A percentile compares a stretch with the other conserved stretches of the same genome.
phyloP scores from a whole-genome alignment of 1,284 basidiomycete species.

The Tilletia caries region DNA sequence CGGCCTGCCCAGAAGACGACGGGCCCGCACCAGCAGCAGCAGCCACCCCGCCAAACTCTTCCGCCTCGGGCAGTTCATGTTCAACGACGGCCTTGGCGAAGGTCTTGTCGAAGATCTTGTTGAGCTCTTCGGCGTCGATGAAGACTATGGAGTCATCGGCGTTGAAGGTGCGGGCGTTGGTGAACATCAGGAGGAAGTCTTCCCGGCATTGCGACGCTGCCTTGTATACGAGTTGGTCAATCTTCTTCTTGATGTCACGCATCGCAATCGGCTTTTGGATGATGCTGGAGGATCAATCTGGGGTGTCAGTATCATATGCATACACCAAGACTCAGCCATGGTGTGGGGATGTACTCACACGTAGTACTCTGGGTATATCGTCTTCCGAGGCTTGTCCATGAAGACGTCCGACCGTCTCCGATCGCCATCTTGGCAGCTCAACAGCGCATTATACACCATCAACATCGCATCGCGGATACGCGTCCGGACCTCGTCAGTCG shows the following conservation, averaged over 20 bases:
- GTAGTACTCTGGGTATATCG: constrained; percentile 75
- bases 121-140: constrained; percentile 66
- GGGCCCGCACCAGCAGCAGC: too few species aligned
- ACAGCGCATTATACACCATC: constrained; percentile 8
- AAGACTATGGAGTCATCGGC: constrained; percentile 80
- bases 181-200: constrained; percentile 85
- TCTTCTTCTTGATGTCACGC: constrained; percentile 78
- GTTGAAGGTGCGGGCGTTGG: constrained; percentile 69
- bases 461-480: constrained; percentile 13
- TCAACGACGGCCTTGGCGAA: constrained; percentile 36
- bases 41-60: constrained; percentile 12
- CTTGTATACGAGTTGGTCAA: constrained; percentile 71
- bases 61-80: constrained; percentile 36
- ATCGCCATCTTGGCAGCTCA: constrained; percentile 8
- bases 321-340: too few species aligned
- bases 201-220: constrained; percentile 69
- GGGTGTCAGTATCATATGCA: too few species aligned
- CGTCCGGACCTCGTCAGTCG: constrained; percentile 33
- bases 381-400: constrained; percentile 12
- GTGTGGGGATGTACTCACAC: constrained; percentile 19
- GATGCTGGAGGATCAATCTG: constrained; percentile 69
- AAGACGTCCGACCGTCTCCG: constrained; percentile 9
- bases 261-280: constrained; percentile 77
- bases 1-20: background rate
- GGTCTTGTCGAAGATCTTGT: constrained; percentile 45